Conservation (phyloP, 192 early-diverging fungal genomes). For the Linnemannia zychae region DNA sequence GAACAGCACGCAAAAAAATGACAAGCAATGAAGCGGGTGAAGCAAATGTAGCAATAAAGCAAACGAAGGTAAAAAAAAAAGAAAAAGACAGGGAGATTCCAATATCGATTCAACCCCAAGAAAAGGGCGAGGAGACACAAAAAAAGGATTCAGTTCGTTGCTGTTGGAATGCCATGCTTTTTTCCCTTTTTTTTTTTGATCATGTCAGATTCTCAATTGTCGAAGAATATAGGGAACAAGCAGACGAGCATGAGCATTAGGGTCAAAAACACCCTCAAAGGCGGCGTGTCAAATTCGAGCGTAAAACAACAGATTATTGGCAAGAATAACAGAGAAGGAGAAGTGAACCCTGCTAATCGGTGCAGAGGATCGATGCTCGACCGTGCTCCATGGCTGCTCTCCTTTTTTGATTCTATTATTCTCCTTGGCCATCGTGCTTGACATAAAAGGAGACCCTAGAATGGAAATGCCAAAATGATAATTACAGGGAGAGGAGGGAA, state of each 20-base stretch:
- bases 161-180: conserved; percentile 32
- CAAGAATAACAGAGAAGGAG: background rate
- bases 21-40: background rate
- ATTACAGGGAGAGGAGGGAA: background rate
- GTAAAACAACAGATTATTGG: background rate
- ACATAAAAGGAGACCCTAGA: background rate
- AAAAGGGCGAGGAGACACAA: conserved; percentile 12
- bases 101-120: conserved; percentile 40
- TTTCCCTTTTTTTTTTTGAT: background rate
- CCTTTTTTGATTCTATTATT: background rate
- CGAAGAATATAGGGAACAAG: background rate
- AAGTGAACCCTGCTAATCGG: background rate
- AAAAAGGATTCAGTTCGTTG: background rate
- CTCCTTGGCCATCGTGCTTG: background rate
- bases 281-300: background rate
- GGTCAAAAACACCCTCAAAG: background rate
- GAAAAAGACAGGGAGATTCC: conserved; percentile 20
- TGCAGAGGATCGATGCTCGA: background rate
- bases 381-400: background rate
- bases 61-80: background rate
- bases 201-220: conserved; percentile 13
- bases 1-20: background rate
- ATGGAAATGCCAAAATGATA: background rate
- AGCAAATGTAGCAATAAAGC: background rate
- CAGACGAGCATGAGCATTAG: background rate